Base-by-base conservation (phyloP, 192 early-diverging fungal genomes). In the Mortierella hygrophila region DNA sequence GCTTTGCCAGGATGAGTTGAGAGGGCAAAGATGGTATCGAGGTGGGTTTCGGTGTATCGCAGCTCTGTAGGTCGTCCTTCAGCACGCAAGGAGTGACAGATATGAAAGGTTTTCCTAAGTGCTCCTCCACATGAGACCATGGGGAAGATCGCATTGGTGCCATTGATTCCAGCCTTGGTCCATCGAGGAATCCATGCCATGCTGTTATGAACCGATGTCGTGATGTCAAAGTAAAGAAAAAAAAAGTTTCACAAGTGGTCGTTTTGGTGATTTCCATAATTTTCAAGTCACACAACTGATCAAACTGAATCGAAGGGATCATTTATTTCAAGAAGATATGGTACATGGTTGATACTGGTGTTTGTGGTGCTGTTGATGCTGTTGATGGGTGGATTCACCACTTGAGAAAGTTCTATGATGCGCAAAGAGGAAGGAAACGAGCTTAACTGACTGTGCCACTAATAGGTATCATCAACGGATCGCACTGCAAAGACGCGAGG, bases 1-100 rank as follows among this genome's bases (percentile, higher is more conserved):
- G 95, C 93, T 77, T 95, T 95, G 29, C 95, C 95, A 26, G 93
- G 93, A 13, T 90, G 91, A 10, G 94, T 91, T 10, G 95, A 94
- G 15, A 95, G 85, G 0, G 95, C 95, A 90, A 90, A 95, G 54
- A 96, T 95, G 4, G 95, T 95, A 78, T 92, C 89, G 18, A 88
- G 77, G 63, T 88, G 81, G 1, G 86, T 77, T 26, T 88, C 57
- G 10, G 68, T 75, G 37, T 88, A 88, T 72, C 80, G 77, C 32
- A 88, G 55, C 41, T 75, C 72, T 37, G 57, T 65, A 4, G 82
- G 15, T 42, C 32, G 52, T 37, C 55, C 49, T 20, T 60, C 4
- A 40, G 42, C 40, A 10, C 16, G 60, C 16, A 2, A 23, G 6
- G 23, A 32, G 4, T 21, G 70, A 26, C 49, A 75, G 52, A n/a